Conservation (phyloP, 495 filamentous ascomycete genomes). For the Acidiella bohemica region DNA sequence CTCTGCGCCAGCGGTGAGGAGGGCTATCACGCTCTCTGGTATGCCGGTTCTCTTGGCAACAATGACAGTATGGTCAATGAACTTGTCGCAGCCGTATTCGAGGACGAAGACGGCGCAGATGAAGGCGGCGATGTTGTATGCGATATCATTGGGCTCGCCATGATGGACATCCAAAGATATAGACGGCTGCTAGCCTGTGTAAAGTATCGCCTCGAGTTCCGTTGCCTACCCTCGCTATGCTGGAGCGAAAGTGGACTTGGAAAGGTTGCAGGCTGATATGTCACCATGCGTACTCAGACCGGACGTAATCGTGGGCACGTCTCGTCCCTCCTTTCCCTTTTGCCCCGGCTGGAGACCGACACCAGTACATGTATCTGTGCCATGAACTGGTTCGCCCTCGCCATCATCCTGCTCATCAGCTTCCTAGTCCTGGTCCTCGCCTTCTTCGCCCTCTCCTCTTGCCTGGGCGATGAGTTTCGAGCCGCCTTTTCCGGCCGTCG, state of each 20-base stretch:
- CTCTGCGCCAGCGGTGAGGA: conserved; percentile 43
- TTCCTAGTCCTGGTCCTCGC: conserved; percentile 20
- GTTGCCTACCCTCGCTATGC: too few species aligned
- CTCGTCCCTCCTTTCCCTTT: too few species aligned
- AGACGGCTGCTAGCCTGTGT: too few species aligned
- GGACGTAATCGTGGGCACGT: too few species aligned
- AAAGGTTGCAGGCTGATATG: too few species aligned
- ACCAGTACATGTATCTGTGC: too few species aligned
- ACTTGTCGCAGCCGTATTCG: conserved; percentile 35
- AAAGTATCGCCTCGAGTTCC: too few species aligned
- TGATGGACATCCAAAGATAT: too few species aligned
- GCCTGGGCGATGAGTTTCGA: conserved; percentile 42
- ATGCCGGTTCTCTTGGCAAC: conserved; percentile 36
- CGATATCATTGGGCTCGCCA: too few species aligned
- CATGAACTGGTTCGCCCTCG: conserved; percentile 8
- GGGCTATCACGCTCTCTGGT: conserved; percentile 36
- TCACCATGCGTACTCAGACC: too few species aligned
- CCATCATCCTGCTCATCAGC: conserved; percentile 6
- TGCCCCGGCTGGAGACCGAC: too few species aligned
- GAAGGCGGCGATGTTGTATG: conserved; percentile 28
- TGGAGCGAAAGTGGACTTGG: too few species aligned
- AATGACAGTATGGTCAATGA: conserved; percentile 41
- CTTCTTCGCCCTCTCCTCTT: conserved; percentile 47
- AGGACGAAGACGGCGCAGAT: conserved; percentile 32
- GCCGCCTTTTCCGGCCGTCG: conserved; percentile 29